A percentile compares a stretch with the other conserved stretches of the same genome.
Conservation (phyloP, 2,329 filamentous ascomycete genomes). For the Fusarium buharicum region DNA sequence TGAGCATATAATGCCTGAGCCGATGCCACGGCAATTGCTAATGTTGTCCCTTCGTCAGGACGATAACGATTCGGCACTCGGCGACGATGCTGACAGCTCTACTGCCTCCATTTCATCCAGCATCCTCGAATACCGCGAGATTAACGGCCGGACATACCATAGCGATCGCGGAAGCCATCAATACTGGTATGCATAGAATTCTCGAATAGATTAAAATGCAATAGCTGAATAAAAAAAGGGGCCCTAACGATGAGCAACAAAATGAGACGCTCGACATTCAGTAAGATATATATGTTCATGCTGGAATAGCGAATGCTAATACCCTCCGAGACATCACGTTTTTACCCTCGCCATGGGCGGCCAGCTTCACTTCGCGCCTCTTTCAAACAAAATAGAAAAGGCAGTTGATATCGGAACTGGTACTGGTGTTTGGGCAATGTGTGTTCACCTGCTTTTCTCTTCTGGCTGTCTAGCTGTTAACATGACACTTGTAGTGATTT, state of each 20-base stretch:
- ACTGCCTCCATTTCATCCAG: conserved; percentile 30
- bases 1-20: not conserved
- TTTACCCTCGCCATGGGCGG: conserved; percentile 24
- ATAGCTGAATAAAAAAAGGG: conserved; percentile 13
- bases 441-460: not conserved
- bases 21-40: not conserved
- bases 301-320: not conserved
- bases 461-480: no score
- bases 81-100: conserved; percentile 27
- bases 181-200: conserved; percentile 17
- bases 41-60: not conserved
- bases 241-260: conserved; percentile 21
- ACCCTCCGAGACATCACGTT: conserved; percentile 17
- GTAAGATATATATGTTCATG: conserved; percentile 5
- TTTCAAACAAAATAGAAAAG: conserved; percentile 24
- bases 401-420: conserved; percentile 34
- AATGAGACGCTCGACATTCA: conserved; percentile 32
- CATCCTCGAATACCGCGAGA: conserved; percentile 20
- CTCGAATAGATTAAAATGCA: not conserved
- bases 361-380: conserved; percentile 24
- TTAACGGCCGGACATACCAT: conserved; percentile 33
- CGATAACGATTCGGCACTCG: conserved; percentile 23
- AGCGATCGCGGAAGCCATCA: conserved; percentile 21
- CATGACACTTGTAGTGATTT: conserved; percentile 55
- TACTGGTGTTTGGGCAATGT: conserved; percentile 37